Percentiles rank a stretch among this genome's conserved stretches.
phyloP scores from a whole-genome alignment of 805 yeast species.

The Zygosaccharomyces rouxii region DNA sequence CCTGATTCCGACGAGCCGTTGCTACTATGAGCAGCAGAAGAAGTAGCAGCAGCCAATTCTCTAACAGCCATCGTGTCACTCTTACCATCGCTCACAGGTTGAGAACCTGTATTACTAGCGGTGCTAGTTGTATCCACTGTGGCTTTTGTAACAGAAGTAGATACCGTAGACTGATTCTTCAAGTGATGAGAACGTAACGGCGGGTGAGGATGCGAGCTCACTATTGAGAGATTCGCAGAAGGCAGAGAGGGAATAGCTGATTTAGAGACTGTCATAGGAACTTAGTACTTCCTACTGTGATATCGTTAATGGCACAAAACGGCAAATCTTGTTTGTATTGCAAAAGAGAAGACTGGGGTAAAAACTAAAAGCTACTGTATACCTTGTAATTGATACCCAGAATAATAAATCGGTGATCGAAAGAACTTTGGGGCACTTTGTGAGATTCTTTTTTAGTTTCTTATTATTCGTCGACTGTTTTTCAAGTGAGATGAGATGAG shows the following conservation, averaged over 20 bases:
- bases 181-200: conserved; percentile 22
- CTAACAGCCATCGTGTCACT: conserved; percentile 1
- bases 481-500: conserved; percentile 16
- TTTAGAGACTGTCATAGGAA: conserved; percentile 19
- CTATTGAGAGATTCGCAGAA: conserved; percentile 17
- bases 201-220: conserved; percentile 23
- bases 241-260: conserved; percentile 17
- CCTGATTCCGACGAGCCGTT: neutral
- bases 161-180: conserved; percentile 21
- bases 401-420: neutral
- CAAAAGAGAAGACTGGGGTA: neutral
- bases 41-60: conserved; percentile 1
- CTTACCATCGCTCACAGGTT: neutral
- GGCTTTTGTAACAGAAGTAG: conserved; percentile 13
- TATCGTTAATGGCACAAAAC: conserved; percentile 1
- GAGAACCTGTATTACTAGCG: neutral
- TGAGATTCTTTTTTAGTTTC: neutral
- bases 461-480: conserved; percentile 5
- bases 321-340: neutral
- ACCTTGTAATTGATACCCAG: conserved; percentile 4
- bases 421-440: neutral
- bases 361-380: neutral
- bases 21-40: neutral
- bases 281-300: neutral
- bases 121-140: conserved; percentile 13